These are phyloP conservation scores for Collybia sp. DNA, from an alignment of 768 basidiomycete species.

Conservation along the genomic window DNA sequence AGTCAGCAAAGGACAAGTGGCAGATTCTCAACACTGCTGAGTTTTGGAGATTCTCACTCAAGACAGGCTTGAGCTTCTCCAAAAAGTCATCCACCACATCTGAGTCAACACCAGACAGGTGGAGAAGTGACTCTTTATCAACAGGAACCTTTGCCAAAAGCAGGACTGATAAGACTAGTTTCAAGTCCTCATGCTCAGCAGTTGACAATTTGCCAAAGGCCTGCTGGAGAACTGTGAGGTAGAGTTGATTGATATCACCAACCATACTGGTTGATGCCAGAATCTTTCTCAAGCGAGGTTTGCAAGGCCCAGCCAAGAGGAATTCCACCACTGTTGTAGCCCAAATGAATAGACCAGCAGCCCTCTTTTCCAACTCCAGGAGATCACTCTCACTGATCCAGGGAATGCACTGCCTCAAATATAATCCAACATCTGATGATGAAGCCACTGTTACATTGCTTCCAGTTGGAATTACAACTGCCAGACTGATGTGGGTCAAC, in stretches of 20 bases:
- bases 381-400: background rate
- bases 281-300: background rate
- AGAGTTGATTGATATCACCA: background rate
- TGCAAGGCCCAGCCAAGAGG: conserved; percentile 10
- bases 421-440: too few relatives aligned
- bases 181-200: background rate
- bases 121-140: too few relatives aligned
- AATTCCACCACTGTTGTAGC: too few relatives aligned
- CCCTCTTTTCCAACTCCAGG: conserved; percentile 1
- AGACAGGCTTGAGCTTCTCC: background rate
- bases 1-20: background rate
- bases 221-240: too few relatives aligned
- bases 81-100: background rate
- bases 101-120: too few relatives aligned
- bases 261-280: background rate
- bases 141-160: too few relatives aligned
- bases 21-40: background rate
- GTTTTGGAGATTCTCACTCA: background rate
- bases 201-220: background rate
- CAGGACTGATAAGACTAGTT: too few relatives aligned
- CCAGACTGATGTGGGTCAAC: background rate
- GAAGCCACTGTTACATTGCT: too few relatives aligned
- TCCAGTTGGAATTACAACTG: background rate
- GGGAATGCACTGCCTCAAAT: background rate
- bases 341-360: too few relatives aligned